Evolutionary conservation across 2,329 filamentous ascomycete species (phyloP).

Genomic region (Alternaria brassicae): DNA sequence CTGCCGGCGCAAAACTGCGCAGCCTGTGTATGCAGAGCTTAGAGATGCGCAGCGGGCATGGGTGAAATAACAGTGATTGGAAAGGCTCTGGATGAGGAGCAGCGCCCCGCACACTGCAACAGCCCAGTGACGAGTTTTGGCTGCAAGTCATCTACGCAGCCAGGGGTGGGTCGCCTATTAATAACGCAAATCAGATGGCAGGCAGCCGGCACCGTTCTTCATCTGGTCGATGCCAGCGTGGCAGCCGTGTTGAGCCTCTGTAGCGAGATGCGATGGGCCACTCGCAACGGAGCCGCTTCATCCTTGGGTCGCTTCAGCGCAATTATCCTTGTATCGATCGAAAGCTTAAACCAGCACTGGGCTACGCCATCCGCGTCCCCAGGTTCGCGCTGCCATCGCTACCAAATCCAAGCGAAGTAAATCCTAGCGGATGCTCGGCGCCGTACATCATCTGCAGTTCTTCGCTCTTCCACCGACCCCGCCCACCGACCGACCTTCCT

Average conservation of each 20-base stretch:
- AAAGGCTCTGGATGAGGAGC: not conserved
- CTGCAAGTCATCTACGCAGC: constrained; percentile 27
- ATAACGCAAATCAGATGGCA: constrained; percentile 36
- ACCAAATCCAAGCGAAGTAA: constrained; percentile 32
- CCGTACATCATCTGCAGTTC: constrained; percentile 32
- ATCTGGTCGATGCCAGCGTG: constrained; percentile 28
- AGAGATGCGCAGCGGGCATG: not conserved
- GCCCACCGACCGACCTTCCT: constrained; percentile 31
- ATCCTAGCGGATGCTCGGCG: constrained; percentile 24
- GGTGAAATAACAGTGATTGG: not conserved
- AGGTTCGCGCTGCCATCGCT: constrained; percentile 27
- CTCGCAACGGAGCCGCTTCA: constrained; percentile 26
- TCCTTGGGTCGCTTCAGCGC: constrained; percentile 4
- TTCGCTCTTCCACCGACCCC: constrained; percentile 26
- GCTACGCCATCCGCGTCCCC: constrained; percentile 26
- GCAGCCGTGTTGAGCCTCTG: constrained; percentile 34
- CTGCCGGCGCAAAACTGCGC: constrained; percentile 6
- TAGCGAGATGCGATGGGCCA: constrained; percentile 40
- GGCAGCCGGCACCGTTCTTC: constrained; percentile 22
- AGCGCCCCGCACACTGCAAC: constrained; percentile 9
- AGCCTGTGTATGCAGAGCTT: not conserved
- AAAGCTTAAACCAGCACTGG: constrained; percentile 46
- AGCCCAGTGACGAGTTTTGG: constrained; percentile 5
- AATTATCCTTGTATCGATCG: constrained; percentile 29
- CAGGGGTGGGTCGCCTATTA: constrained; percentile 28